Base-by-base conservation (phyloP, 2,329 filamentous ascomycete genomes). In the Aspergillus thermomutatus region DNA sequence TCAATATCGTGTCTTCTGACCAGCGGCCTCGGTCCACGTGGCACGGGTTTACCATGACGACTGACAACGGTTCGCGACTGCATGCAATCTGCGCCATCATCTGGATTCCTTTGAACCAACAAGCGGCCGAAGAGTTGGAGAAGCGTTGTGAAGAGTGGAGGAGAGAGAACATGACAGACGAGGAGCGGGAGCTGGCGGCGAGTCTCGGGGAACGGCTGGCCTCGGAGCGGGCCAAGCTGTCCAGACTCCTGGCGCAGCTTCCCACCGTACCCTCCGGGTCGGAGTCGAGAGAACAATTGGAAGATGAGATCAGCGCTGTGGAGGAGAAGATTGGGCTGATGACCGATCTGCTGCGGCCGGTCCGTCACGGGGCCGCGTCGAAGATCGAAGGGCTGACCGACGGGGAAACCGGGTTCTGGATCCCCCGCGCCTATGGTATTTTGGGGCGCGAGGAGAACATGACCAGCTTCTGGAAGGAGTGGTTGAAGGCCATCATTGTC, bases 21-120 rank as follows among this genome's bases (percentile, higher is more conserved):
- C 91, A 96, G 71, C 84, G 92, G 60, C 94, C 94, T 1, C 84
- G 92, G 60, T 93, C 94, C n/a, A 97, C 92, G 25, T 99, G 94
- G 94, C 94, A 99, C 75, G 94, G 94, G 50, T 99, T 99, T 70
- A 92, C 91, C 60, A 97, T 99, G 94, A 99, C 94, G 2, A 89
- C 89, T 23, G 90, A 90, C 55, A 92, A 97, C 70, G 93, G 91
- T 66, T 89, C 91, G 54, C 96, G 94, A 72, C 81, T 97, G 21
- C 93, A 97, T 69, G 93, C 92, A 34, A 90, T 97, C 57, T 92
- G 90, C 60, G 83, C 97, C 54, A 95, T 92, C 54, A 84, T 97
- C 45, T 99, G 94, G 94, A 90, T 92, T 54, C 92, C 94, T 0
- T 76, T 99, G 54, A 91, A 90, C 60, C 81, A 87, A 10, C 86